Base-by-base conservation (phyloP, 1,284 basidiomycete genomes). In the Neolentinus lepideus region DNA sequence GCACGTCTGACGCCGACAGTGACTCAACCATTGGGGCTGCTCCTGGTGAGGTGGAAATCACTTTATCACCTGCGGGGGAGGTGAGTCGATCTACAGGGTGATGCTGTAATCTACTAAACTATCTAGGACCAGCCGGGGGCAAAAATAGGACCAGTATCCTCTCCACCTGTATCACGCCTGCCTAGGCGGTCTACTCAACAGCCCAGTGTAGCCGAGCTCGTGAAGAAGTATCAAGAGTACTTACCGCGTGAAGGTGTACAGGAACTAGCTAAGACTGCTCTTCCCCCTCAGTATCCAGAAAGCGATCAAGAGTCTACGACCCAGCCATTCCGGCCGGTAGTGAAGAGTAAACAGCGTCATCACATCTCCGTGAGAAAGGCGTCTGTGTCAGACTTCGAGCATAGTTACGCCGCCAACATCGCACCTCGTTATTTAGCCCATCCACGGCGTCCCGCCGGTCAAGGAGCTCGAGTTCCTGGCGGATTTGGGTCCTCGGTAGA, bases 21-120 rank as follows among this genome's bases (percentile, higher is more conserved):
- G 93, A 96, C 65, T 94, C 92, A 10, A 96, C 93, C 0, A 92
- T 95, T 56, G 91, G 87, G n/a, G 91, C 88, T 1, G 71, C 75
- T 16, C 26, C 26, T 24, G 38, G 38, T 4, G 38, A 43, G n/a
- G 38, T 43, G n/a, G 38, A 43, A n/a, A 6, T 43, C 16, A 43
- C 8, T 43, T 16, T 43, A 21, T 43, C 38, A n/a, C 38, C 38
- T n/a, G 6, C 38, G 6, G 19, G 6, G 6, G 38, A n/a, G 16
- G 38, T 43, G 16, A 43, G 38, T n/a, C 3, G 6, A 3, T 43
- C 8, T 43, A 4, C 38, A 43, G 16, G n/a, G 19, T 43, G 38
- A 4, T 43, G 19, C 16, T 43, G 19, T 43, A 6, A 43, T 31
- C 12, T 31, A 12, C 6, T 31, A 31, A 31, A 46, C 25, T 3